Conservation (phyloP, 371 early-diverging fungal genomes). For the Mortierella sp. region DNA sequence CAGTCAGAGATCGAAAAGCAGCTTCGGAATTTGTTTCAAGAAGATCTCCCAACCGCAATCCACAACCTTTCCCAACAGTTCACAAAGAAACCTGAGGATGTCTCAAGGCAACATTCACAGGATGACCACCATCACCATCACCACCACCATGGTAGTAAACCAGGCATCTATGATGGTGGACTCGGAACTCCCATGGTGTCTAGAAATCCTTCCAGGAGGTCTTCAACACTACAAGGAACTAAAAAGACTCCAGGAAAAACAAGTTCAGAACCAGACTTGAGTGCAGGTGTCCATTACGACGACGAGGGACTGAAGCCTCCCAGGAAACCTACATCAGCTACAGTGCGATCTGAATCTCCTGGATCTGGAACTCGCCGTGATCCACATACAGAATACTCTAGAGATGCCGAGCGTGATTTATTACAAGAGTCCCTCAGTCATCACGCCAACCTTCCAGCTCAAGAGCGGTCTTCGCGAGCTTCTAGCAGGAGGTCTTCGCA, state of each 20-base stretch:
- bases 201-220: conserved; percentile 44
- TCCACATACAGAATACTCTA: conserved; percentile 41
- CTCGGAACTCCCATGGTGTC: conserved; percentile 52
- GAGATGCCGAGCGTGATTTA: conserved; percentile 30
- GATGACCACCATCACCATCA: conserved; percentile 21
- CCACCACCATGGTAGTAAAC: background rate
- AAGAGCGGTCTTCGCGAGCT: conserved; percentile 10
- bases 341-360: conserved; percentile 53
- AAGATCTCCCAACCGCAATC: conserved; percentile 93
- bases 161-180: conserved; percentile 45
- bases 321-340: conserved; percentile 54
- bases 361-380: conserved; percentile 27
- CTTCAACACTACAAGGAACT: conserved; percentile 31
- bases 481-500: conserved; percentile 20
- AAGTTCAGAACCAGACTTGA: conserved; percentile 50
- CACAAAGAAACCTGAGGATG: conserved; percentile 47
- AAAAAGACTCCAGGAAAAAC: conserved; percentile 39
- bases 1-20: conserved; percentile 94
- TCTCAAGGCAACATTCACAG: conserved; percentile 35
- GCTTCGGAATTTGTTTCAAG: conserved; percentile 89
- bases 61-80: conserved; percentile 85
- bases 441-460: conserved; percentile 15
- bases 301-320: conserved; percentile 30
- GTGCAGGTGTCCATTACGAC: conserved; percentile 48
- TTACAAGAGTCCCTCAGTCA: conserved; percentile 41